These are phyloP conservation scores for Cladosporium phlei DNA, from an alignment of 2,329 filamentous ascomycete species.

Conservation along the genomic window DNA sequence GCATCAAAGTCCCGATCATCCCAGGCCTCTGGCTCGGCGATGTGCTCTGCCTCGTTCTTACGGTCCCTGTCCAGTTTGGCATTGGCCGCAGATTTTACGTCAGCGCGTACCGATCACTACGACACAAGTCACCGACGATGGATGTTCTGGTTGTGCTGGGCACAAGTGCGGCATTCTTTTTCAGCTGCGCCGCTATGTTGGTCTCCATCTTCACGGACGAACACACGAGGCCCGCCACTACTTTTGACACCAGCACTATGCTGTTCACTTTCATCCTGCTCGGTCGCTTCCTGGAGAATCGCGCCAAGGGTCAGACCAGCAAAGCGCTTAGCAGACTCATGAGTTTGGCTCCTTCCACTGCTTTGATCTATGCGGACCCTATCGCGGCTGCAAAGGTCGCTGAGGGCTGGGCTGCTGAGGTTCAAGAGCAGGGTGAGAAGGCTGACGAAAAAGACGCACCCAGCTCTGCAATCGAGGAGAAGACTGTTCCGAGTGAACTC, in stretches of 20 bases:
- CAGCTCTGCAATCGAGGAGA: slow-evolving; percentile 70
- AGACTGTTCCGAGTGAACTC: slow-evolving; percentile 84
- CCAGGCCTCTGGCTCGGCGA: slow-evolving; percentile 85
- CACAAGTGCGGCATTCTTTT: slow-evolving; percentile 93
- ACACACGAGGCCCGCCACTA: slow-evolving; percentile 75
- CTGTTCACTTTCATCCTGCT: slow-evolving; percentile 92
- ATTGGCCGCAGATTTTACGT: slow-evolving; percentile 91
- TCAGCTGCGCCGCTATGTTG: slow-evolving; percentile 79
- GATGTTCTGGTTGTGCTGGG: slow-evolving; percentile 92
- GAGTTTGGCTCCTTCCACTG: slow-evolving; percentile 94
- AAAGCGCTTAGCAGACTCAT: slow-evolving; percentile 89
- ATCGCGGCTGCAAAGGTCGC: slow-evolving; percentile 89
- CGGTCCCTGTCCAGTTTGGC: slow-evolving; percentile 92
- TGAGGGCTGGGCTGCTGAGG: slow-evolving; percentile 61
- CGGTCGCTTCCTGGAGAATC: slow-evolving; percentile 86
- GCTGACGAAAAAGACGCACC: slow-evolving; percentile 36
- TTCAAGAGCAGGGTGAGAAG: slow-evolving; percentile 42
- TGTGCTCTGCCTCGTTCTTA: slow-evolving; percentile 74
- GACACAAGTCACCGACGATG: slow-evolving; percentile 91
- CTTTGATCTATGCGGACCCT: slow-evolving; percentile 90
- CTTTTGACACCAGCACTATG: slow-evolving; percentile 98
- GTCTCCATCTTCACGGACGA: slow-evolving; percentile 72
- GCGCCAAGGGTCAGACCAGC: slow-evolving; percentile 92
- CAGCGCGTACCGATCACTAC: slow-evolving; percentile 88
- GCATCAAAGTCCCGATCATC: slow-evolving; percentile 55